Percentiles rank a stretch among this genome's conserved stretches.
phyloP scores from a whole-genome alignment of 768 basidiomycete genomes.

The Leccinellum rugosiceps region DNA sequence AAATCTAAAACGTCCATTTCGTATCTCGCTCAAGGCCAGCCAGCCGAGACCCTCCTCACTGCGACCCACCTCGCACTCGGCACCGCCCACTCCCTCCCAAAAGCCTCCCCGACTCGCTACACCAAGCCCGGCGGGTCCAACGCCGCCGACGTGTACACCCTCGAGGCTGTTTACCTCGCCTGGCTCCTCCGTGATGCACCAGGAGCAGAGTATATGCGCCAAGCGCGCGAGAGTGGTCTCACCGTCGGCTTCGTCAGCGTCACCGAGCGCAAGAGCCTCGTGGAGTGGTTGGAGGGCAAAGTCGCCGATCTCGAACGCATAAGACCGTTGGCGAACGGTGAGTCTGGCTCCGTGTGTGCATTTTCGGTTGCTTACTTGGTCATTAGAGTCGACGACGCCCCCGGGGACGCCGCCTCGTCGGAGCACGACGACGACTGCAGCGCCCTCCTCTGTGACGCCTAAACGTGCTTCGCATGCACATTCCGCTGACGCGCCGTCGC shows the following conservation, averaged over 20 bases:
- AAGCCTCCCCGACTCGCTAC: conserved; percentile 75
- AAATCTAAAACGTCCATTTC: conserved; percentile 49
- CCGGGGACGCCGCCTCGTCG: conserved; percentile 54
- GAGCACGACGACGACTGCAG: conserved; percentile 1
- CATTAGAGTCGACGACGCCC: conserved; percentile 53
- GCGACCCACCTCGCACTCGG: conserved; percentile 67
- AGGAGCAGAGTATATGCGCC: conserved; percentile 86
- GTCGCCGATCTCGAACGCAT: conserved; percentile 26
- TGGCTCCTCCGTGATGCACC: conserved; percentile 74
- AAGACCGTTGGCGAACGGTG: conserved; percentile 21
- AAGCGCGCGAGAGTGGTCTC: conserved; percentile 71
- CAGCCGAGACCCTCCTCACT: conserved; percentile 45
- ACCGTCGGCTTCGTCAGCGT: conserved; percentile 77
- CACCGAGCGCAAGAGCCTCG: conserved; percentile 81
- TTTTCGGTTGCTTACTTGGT: background rate
- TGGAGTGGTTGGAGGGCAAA: conserved; percentile 80
- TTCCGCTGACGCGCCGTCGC: conserved; percentile 36
- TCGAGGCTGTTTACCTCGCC: conserved; percentile 82
- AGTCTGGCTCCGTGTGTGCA: background rate
- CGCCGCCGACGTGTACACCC: conserved; percentile 59
- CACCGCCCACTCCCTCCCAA: conserved; percentile 53
- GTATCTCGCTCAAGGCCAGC: conserved; percentile 38
- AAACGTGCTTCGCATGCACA: conserved; percentile 21
- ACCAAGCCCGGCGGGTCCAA: conserved; percentile 52
- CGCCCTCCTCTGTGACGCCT: conserved; percentile 5